Evolutionary conservation across 148 eudicot genomes (phyloP), one percentile per base, ranked within the genome.

Genomic region (Rhododendron williamsianum): DNA sequence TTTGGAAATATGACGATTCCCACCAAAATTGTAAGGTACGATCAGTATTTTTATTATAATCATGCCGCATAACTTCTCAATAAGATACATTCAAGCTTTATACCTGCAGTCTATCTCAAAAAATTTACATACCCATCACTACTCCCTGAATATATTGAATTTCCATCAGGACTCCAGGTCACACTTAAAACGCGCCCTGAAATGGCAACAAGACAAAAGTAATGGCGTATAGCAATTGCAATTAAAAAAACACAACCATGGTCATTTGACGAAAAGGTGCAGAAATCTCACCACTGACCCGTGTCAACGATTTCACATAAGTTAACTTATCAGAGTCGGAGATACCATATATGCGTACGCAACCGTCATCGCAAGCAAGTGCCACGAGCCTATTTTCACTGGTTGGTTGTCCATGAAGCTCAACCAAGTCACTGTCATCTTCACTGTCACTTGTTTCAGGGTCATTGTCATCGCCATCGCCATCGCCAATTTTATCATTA

Each of bases 311-410:
- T 90, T 87, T 95, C 56, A 87, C 81, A 73, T 92, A 92, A 25
- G 87, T 90, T 76, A 95, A 91, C 86, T 92, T 87, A 49, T 94
- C 91, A 52, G 85, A 86, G 76, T 91, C 94, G 1, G 92, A 85
- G 41, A 95, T 73, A 6, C 86, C 87, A 56, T 92, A 97, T 76
- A 97, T 83, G 52, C 98, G 91, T 82, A 97, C 96, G 88, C 93
- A 92, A 36, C 98, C 99, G 90, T 97, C 98, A 82, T 94, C 99
- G 88, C 99, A 97, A 73, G 99, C 98, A 87, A 95, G 84, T 33
- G 99, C 99, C 80, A 95, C 58, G 6, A 76, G 88, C 11, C 86
- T 84, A 90, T 87, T 88, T 46, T 86, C 86, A 36, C 67, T 69
- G 19, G 63, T 86, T 33, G 89, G 87, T 35, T 84, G 88, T 81